Base-by-base conservation (phyloP, 306 rosid species). In the Cyamopsis tetragonoloba region DNA sequence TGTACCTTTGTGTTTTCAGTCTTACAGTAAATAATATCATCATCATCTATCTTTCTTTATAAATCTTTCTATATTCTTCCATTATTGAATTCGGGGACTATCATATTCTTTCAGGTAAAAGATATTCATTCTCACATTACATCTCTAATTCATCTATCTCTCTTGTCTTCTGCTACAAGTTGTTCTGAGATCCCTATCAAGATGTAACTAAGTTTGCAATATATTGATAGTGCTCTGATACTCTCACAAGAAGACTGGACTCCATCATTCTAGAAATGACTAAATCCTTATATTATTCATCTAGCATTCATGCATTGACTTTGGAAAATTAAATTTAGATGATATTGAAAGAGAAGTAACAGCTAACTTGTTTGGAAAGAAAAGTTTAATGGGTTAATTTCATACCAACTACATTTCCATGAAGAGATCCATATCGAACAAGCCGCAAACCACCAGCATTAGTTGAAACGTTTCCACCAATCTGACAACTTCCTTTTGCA, bases 391-490 rank as follows among this genome's bases (percentile, higher is more conserved):
- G 3, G 56, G 39, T 22, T 62, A 51, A 15, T 44, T 75, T 54
- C 87, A 77, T 71, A 92, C 98, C 98, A 73, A 92, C 96, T 67
- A 92, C 84, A 61, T 17, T 89, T 75, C 96, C 96, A 72, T 92
- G 98, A 78, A 92, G 96, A 41, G 98, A 89, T 82, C 98, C 98
- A 47, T 92, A 92, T 37, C 96, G 96, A 54, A 89, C 61, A 55
- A 92, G 96, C 70, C 96, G 91, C 85, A 92, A 82, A 80, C 98
- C 98, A 66, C 98, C 98, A 26, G 98, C 96, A 83, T 92, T 92
- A 37, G 96, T 92, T 66, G 98, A 89, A 78, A 92, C 82, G 31
- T 92, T 92, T 69, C 98, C 98, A 80, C 98, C 98, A 70, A 92
- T 89, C 79, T 92, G 98, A 77, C 98, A 89, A 81, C 98, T 92